Evolutionary conservation across 345 rosid genomes (phyloP), one percentile per base, ranked within the genome.

Genomic region (Psidium friedrichsthalianum): DNA sequence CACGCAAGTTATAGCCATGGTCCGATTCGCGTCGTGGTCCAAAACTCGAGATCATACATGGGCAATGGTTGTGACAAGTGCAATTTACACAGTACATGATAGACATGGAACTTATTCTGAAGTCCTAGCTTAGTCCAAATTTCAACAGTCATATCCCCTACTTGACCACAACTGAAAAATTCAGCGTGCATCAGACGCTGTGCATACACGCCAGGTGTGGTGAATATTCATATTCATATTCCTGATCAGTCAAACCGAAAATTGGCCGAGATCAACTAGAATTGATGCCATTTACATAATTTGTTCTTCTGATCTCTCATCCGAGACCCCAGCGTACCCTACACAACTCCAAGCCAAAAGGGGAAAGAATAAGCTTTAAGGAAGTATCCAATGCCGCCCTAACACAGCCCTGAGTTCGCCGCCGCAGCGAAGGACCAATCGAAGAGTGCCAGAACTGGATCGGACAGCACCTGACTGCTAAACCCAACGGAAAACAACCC

Each of bases 401-500:
- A 64, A 64, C 47, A 32, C 47, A 20, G 6, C 44, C 24, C 32
- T 4, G 24, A 69, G 42, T 9, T 49, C 51, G n/a, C 27, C 40
- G 9, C 27, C 40, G 0, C 8, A 13, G 74, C 13, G 20, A 59
- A n/a, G 6, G 74, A 59, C 36, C 36, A 0, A 4, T 59, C 10
- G 36, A 27, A 11, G 11, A 32, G 42, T 0, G 6, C 3, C 6
- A 0, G 1, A 18, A 69, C 44, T 18, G 5, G 6, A 16, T 69
- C 0, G 5, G 24, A 69, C 44, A 69, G 5, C 47, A 8, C 3
- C 0, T 8, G 3, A 14, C 44, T 1, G 1, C 20, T 64, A 32
- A 32, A 64, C 8, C 40, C 40, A 32, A 64, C 12, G 18, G 32
- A 32, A 64, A 18, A 11, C 1, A 32, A 8, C 14, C 32, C 42